These are phyloP conservation scores for Rhodamnia argentea DNA, from an alignment of 345 rosid species.

Conservation along the genomic window DNA sequence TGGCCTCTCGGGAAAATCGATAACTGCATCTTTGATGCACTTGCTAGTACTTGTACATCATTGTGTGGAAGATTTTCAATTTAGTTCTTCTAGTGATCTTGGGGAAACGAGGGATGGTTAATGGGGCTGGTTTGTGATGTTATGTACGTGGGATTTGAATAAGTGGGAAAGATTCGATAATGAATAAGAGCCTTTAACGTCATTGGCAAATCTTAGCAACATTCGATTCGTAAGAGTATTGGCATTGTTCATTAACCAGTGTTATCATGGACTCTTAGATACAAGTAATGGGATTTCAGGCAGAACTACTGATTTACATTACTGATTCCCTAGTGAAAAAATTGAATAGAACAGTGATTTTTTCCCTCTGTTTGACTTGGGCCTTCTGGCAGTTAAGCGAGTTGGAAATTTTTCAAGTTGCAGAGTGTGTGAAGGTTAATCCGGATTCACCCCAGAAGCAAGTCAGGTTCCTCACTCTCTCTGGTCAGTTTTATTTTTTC, in stretches of 20 bases:
- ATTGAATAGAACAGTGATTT: background rate
- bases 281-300: background rate
- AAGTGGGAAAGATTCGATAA: background rate
- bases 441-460: conserved; percentile 96
- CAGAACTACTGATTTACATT: background rate
- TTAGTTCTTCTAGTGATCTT: background rate
- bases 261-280: background rate
- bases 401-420: conserved; percentile 43
- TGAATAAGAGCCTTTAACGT: background rate
- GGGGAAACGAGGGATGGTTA: background rate
- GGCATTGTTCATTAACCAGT: background rate
- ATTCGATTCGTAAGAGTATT: background rate
- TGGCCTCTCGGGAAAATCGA: too few species aligned
- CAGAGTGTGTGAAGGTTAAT: conserved; percentile 76
- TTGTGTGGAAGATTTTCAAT: background rate
- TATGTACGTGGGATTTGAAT: background rate
- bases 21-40: too few species aligned
- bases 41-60: background rate
- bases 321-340: background rate
- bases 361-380: background rate
- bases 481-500: conserved; percentile 40
- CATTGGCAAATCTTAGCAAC: background rate
- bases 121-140: background rate
- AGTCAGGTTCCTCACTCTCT: conserved; percentile 76
- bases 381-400: conserved; percentile 36